Conservation (phyloP, 2,329 filamentous ascomycete genomes). For the Aciculosporium take region DNA sequence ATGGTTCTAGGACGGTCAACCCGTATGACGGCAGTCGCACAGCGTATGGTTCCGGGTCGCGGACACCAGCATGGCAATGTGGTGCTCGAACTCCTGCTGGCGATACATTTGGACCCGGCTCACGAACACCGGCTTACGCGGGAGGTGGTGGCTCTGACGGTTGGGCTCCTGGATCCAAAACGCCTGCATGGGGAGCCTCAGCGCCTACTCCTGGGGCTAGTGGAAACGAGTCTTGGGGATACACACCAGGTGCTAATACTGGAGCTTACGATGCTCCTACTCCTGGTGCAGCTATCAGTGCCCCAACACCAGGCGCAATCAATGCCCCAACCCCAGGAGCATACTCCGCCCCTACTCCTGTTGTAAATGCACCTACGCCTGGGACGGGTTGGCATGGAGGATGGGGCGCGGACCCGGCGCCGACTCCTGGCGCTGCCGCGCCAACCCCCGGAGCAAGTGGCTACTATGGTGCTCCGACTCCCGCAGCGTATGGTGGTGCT, state of each 20-base stretch:
- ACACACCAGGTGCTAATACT: conserved; percentile 36
- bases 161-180: conserved; percentile 59
- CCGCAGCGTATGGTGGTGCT: conserved; percentile 41
- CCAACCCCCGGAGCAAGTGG: conserved; percentile 56
- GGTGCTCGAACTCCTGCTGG: conserved; percentile 57
- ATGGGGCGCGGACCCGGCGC: conserved; percentile 48
- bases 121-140: conserved; percentile 52
- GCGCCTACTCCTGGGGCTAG: conserved; percentile 45
- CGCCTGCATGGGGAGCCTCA: conserved; percentile 54
- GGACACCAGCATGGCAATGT: conserved; percentile 67
- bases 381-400: conserved; percentile 47
- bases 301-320: conserved; percentile 46
- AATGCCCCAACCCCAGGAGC: conserved; percentile 61
- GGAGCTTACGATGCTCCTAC: conserved; percentile 56
- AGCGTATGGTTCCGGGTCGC: conserved; percentile 58
- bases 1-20: conserved; percentile 53
- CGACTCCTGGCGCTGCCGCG: conserved; percentile 50
- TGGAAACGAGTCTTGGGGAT: conserved; percentile 46
- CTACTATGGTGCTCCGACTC: conserved; percentile 51
- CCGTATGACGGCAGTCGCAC: conserved; percentile 63
- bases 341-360: conserved; percentile 50
- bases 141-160: conserved; percentile 33
- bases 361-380: conserved; percentile 53
- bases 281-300: conserved; percentile 42
- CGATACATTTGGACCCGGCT: conserved; percentile 50